A percentile compares a stretch with the other conserved stretches of the same genome.
These are phyloP conservation scores for Aspergillus fructus DNA, from an alignment of 2,329 filamentous ascomycete genomes.

Conservation along the genomic window DNA sequence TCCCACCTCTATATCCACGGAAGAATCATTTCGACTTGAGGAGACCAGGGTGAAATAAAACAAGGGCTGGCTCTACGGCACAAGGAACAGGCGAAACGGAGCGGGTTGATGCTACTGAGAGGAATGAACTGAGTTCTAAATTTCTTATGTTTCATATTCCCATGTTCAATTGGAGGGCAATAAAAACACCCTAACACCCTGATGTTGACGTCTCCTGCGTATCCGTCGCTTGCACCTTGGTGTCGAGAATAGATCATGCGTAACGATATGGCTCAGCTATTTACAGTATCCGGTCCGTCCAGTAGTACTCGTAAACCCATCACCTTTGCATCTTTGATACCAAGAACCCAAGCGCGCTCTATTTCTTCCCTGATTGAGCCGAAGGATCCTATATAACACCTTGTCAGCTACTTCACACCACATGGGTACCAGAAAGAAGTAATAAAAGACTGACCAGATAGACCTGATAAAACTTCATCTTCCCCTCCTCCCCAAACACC, in stretches of 20 bases:
- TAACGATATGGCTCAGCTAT: not conserved
- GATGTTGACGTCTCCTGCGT: not conserved
- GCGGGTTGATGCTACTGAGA: conserved; percentile 10
- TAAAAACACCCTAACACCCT: not conserved
- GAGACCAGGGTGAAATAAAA: conserved; percentile 1
- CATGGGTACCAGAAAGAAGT: not conserved
- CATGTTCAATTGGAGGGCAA: conserved; percentile 14
- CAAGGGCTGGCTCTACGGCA: not conserved
- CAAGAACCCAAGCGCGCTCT: not conserved
- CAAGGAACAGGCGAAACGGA: not conserved
- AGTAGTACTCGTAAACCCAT: conserved; percentile 4
- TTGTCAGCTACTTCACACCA: not conserved
- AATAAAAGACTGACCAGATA: conserved; percentile 34
- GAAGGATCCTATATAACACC: conserved; percentile 28
- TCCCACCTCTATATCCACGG: conserved; percentile 1
- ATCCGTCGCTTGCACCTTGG: not conserved
- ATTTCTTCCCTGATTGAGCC: conserved; percentile 36
- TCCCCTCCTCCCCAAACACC: conserved; percentile 30
- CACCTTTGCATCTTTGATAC: not conserved
- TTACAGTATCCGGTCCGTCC: not conserved
- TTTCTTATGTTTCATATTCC: conserved; percentile 26
- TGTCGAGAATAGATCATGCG: conserved; percentile 2
- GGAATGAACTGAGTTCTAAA: conserved; percentile 20
- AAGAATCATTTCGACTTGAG: not conserved
- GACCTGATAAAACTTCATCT: conserved; percentile 43